phyloP scores from a whole-genome alignment of 1,284 basidiomycete genomes.

The Naganishia sp. region DNA sequence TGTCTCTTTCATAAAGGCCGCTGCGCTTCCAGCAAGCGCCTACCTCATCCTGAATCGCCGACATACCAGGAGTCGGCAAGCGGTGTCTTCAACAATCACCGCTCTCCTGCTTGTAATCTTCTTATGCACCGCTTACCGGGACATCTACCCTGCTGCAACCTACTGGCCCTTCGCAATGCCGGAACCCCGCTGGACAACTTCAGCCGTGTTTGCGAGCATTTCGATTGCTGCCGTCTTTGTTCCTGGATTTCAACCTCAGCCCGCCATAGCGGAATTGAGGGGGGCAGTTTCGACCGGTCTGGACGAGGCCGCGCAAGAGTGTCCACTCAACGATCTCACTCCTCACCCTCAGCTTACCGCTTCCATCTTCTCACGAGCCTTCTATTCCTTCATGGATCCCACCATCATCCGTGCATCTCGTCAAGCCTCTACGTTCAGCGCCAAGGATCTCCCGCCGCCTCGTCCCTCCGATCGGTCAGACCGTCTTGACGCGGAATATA shows the following conservation, averaged over 20 bases:
- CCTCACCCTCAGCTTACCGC: constrained; percentile 69
- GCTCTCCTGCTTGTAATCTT: constrained; percentile 55
- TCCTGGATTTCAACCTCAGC: constrained; percentile 57
- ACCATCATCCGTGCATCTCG: constrained; percentile 57
- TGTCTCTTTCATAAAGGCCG: background rate
- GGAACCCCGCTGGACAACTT: constrained; percentile 52
- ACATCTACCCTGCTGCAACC: constrained; percentile 64
- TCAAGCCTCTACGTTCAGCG: constrained; percentile 45
- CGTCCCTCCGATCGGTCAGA: constrained; percentile 62
- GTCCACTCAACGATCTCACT: constrained; percentile 46
- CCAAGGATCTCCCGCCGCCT: constrained; percentile 58
- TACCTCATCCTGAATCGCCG: constrained; percentile 3
- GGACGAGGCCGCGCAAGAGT: constrained; percentile 53
- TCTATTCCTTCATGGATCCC: constrained; percentile 64
- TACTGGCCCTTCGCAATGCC: constrained; percentile 52
- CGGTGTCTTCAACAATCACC: constrained; percentile 35
- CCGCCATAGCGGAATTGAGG: constrained; percentile 2
- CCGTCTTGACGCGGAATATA: constrained; percentile 52
- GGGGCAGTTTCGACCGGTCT: background rate
- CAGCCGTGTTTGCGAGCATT: constrained; percentile 52
- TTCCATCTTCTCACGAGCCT: constrained; percentile 60
- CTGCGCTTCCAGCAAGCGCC: background rate
- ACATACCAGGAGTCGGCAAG: constrained; percentile 1
- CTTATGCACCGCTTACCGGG: constrained; percentile 62
- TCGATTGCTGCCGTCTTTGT: constrained; percentile 56